Evolutionary conservation across 2,329 filamentous ascomycete genomes (phyloP), one percentile per base, ranked within the genome.

Genomic region (Pestalotiopsis sp.): DNA sequence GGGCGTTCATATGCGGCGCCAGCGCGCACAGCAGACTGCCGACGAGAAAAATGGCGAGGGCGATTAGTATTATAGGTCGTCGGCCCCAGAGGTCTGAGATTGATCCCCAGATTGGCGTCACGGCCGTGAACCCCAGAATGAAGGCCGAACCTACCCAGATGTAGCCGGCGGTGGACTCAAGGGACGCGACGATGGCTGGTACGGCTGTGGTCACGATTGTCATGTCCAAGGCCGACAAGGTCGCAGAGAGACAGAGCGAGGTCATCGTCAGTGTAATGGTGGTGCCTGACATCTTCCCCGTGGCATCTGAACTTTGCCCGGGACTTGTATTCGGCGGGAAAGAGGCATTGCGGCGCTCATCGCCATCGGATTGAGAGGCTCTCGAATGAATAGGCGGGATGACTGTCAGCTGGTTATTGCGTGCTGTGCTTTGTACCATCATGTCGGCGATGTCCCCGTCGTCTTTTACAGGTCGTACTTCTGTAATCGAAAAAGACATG

Each of bases 91-190:
- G 88, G 70, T 90, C 87, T 1, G 83, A 84, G 45, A 89, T 77
- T 70, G 87, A 87, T 4, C 90, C 91, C 92, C 92, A 94, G n/a
- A 91, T 86, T 0, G 92, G 91, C 0, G 87, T 88, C 2, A 85
- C 85, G 0, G 91, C 90, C 0, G 91, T 90, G 74, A 89, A 89
- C 17, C 90, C 90, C 12, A 95, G 86, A 3, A 94, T 82, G 77
- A 92, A 95, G 0, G 92, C 88, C 36, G 87, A 90, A 1, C 92
- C 92, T 70, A 95, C 92, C 93, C 92, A 95, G 14, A 90, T 89
- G 79, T 94, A 95, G 6, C 91, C 91, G 1, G 88, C 82, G 17
- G 86, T 88, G 38, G 88, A 91, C 62, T 87, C 75, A 49, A 93
- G 85, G 36, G 91, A 83, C 2, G 78, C 77, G 2, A 86, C 82